Conservation (phyloP, 1,139 yeast genomes). For the Taphrina pruni region DNA sequence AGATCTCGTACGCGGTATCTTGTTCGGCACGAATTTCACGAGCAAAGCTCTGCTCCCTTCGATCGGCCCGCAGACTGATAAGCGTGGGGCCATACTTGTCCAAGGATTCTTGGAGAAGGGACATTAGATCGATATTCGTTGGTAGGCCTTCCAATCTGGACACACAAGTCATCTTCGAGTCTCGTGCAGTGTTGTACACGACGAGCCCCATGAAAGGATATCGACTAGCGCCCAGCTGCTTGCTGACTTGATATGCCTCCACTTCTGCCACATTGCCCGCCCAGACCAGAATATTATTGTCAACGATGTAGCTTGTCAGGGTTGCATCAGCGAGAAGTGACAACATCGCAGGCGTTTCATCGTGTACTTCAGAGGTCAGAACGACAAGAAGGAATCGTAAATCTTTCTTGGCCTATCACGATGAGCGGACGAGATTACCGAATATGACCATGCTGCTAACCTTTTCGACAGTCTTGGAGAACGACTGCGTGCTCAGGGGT, state of each 20-base stretch:
- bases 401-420: slow-evolving; percentile 56
- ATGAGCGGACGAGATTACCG: background rate
- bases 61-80: slow-evolving; percentile 60
- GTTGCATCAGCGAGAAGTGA: slow-evolving; percentile 62
- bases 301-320: slow-evolving; percentile 54
- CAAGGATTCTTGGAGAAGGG: slow-evolving; percentile 50
- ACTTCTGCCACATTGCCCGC: slow-evolving; percentile 82
- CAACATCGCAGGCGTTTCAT: slow-evolving; percentile 63
- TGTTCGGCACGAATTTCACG: slow-evolving; percentile 73
- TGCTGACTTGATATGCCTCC: slow-evolving; percentile 85
- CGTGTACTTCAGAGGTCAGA: slow-evolving; percentile 75
- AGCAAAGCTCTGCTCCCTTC: slow-evolving; percentile 65
- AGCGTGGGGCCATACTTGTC: slow-evolving; percentile 48
- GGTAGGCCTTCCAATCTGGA: slow-evolving; percentile 68
- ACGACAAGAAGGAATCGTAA: slow-evolving; percentile 75
- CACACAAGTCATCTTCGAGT: slow-evolving; percentile 61
- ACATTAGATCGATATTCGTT: slow-evolving; percentile 49
- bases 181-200: slow-evolving; percentile 57
- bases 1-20: slow-evolving; percentile 74
- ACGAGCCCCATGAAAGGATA: slow-evolving; percentile 80
- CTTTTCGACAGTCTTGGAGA: slow-evolving; percentile 20
- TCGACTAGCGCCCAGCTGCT: slow-evolving; percentile 71
- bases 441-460: background rate
- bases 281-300: slow-evolving; percentile 71
- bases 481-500: slow-evolving; percentile 59